Evolutionary conservation across 2,329 filamentous ascomycete genomes (phyloP).

Genomic region (Paraconiothyrium sp.): DNA sequence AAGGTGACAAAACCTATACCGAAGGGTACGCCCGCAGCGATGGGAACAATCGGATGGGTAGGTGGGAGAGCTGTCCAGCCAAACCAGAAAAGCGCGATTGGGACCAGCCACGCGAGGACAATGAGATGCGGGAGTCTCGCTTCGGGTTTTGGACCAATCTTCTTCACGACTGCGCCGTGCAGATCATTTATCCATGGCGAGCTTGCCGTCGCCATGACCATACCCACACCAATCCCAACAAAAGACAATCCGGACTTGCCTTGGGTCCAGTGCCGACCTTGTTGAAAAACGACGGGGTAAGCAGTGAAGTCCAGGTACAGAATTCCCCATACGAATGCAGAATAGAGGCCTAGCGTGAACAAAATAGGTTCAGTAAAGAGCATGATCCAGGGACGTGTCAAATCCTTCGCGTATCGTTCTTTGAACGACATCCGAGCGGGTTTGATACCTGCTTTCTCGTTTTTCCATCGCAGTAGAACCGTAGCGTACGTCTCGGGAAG

Average conservation of each 20-base stretch:
- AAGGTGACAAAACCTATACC: constrained; percentile 19
- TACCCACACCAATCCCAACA: constrained; percentile 18
- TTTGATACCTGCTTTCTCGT: constrained; percentile 51
- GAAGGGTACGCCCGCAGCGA: constrained; percentile 20
- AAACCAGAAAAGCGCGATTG: constrained; percentile 71
- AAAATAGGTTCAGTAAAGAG: constrained; percentile 74
- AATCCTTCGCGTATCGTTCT: constrained; percentile 70
- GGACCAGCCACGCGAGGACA: constrained; percentile 62
- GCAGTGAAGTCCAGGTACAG: constrained; percentile 60
- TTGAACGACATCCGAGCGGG: constrained; percentile 67
- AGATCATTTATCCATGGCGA: constrained; percentile 19
- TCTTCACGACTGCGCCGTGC: constrained; percentile 14
- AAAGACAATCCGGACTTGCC: constrained; percentile 17
- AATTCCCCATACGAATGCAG: constrained; percentile 72
- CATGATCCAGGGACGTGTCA: constrained; percentile 69
- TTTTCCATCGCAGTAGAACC: constrained; percentile 50
- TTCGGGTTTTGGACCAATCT: constrained; percentile 61
- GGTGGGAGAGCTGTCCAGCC: constrained; percentile 71
- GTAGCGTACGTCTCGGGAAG: constrained; percentile 64
- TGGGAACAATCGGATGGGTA: constrained; percentile 64
- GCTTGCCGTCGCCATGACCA: constrained; percentile 15
- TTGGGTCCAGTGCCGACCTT: constrained; percentile 12
- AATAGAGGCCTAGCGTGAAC: constrained; percentile 72
- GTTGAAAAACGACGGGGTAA: constrained; percentile 17
- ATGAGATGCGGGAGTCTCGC: constrained; percentile 77